A percentile compares a stretch with the other conserved stretches of the same genome.
phyloP scores from a whole-genome alignment of 1,284 basidiomycete genomes.

The Agaricales sp. region DNA sequence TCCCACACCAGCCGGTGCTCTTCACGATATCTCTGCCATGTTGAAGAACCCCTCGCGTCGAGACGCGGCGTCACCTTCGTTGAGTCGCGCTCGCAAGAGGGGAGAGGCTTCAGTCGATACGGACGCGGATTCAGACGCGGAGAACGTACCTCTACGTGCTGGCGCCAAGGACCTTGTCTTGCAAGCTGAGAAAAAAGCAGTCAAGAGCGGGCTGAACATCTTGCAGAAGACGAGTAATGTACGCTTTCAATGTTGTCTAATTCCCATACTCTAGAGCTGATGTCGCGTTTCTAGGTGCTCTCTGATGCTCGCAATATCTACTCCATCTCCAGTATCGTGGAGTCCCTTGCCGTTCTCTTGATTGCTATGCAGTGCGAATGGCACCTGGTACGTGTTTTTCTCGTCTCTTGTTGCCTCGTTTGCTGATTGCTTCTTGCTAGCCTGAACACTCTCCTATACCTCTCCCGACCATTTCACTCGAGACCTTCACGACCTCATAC shows the following conservation, averaged over 20 bases:
- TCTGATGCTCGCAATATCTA: conserved; percentile 48
- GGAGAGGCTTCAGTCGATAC: no score
- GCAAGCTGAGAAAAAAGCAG: not conserved
- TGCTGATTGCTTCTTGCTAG: no score
- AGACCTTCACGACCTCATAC: conserved; percentile 20
- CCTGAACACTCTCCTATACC: no score
- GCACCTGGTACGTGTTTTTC: no score
- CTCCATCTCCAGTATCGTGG: conserved; percentile 32
- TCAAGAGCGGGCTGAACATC: not conserved
- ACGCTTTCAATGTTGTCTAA: no score
- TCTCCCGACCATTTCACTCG: no score
- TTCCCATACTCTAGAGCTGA: not conserved
- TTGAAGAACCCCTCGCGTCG: conserved; percentile 36
- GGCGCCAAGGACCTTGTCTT: not conserved
- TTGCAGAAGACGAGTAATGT: not conserved
- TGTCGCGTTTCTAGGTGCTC: conserved; percentile 27
- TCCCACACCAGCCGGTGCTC: conserved; percentile 34
- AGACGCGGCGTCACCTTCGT: no score
- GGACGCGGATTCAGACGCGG: conserved; percentile 14
- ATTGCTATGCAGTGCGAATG: conserved; percentile 36
- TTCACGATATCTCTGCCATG: conserved; percentile 37
- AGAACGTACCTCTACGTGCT: not conserved
- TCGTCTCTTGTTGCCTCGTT: no score
- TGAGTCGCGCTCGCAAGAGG: no score
- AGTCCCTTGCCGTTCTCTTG: conserved; percentile 35